Evolutionary conservation across 108 stramenopile species (phyloP).

Genomic region (Cyclostephanos invisitatus): DNA sequence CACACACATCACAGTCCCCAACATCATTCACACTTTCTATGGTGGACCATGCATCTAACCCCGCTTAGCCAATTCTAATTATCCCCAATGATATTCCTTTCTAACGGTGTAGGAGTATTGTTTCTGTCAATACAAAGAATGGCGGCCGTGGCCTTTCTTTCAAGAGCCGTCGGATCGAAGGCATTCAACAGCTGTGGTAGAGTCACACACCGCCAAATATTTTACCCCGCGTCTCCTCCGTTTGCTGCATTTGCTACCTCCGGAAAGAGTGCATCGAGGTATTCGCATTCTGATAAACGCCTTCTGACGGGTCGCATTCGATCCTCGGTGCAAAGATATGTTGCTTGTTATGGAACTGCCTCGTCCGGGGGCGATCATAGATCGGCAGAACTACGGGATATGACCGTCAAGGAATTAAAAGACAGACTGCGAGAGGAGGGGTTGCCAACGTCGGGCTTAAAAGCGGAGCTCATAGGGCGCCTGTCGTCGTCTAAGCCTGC

Average conservation of each 20-base stretch:
- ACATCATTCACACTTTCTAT: too few species aligned
- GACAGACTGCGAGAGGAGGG: constrained; percentile 35
- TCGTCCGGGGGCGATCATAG: constrained; percentile 11
- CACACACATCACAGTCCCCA: not conserved
- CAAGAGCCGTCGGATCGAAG: constrained; percentile 10
- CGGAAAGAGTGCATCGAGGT: not conserved
- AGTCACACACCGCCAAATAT: not conserved
- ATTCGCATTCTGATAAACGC: not conserved
- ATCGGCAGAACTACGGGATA: constrained; percentile 14
- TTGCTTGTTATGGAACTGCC: constrained; percentile 20
- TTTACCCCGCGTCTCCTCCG: not conserved
- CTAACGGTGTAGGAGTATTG: not conserved
- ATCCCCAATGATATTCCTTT: constrained; percentile 7
- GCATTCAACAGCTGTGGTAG: constrained; percentile 10
- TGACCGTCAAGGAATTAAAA: constrained; percentile 54
- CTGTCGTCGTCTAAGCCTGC: constrained; percentile 6
- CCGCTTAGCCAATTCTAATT: not conserved
- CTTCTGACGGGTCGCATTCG: not conserved
- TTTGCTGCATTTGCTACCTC: constrained; percentile 1
- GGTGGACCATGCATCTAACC: not conserved
- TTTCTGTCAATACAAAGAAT: constrained; percentile 21
- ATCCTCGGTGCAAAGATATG: not conserved
- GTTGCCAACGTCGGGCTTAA: constrained; percentile 50
- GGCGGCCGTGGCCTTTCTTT: not conserved
- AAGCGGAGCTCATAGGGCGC: constrained; percentile 52